Base-by-base conservation (phyloP, 495 filamentous ascomycete genomes). In the Melanomma pulvis-pyrius region DNA sequence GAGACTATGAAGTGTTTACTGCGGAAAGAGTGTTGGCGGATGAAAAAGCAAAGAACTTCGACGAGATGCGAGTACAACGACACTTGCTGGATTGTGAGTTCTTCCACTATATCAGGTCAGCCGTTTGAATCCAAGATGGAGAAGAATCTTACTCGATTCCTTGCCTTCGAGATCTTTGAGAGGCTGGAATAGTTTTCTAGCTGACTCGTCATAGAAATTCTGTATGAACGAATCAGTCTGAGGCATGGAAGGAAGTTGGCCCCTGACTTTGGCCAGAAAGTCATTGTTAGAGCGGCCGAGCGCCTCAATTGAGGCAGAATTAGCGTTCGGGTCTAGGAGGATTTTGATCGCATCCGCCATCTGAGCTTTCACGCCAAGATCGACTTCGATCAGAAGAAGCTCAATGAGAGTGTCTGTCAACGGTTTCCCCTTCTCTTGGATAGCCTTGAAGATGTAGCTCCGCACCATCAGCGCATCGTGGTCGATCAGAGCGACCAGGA, bases 321-420 rank as follows among this genome's bases (percentile, higher is more conserved):
- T 73, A 8, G 81, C 83, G 57, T 87, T 85, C n/a, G 92, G 92
- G 71, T 98, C 96, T 19, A 98, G 83, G 25, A 98, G 81, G 21
- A 98, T 88, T 77, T 96, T 97, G 74, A 98, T 89, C 26, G 94
- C 91, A 78, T 98, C 94, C 12, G 94, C 91, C 71, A 98, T 88
- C 74, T 98, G 96, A 28, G 92, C 92, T 79, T 97, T 97, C 63
- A 98, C 92, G 0, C 94, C 94, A 13, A 98, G 82, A 76, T 98
- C 94, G 4, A 88, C 86, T 76, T 98, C 96, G 1, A 92, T 87
- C 39, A 98, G 84, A 11, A 98, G 86, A 54, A 98, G 80, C 68
- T 97, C 94, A 62, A 98, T 96, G 26, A 98, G 79, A 5, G 92
- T 96, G 73, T 98, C 96, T 12, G 92, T 97, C 44, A 98, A 80